Evolutionary conservation across 1,139 yeast genomes (phyloP).

Genomic region (Pichia sp.): DNA sequence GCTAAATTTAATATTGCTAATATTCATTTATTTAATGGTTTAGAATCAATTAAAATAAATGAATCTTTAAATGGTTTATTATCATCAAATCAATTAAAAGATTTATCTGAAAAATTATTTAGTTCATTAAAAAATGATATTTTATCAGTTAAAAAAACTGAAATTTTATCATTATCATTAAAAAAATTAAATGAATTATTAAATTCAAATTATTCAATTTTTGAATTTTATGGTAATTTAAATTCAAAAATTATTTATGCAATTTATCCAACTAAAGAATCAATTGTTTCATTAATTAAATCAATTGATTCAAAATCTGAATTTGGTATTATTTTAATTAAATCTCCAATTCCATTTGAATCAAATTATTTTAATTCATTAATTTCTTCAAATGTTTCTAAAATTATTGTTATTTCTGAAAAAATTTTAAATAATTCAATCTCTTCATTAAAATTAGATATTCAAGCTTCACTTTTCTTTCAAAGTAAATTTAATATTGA

Average conservation of each 20-base stretch:
- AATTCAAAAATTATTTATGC: slow-evolving; percentile 69
- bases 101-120: slow-evolving; percentile 37
- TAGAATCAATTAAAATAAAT: slow-evolving; percentile 55
- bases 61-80: slow-evolving; percentile 44
- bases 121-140: slow-evolving; percentile 26
- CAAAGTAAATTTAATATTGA: slow-evolving; percentile 35
- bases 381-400: slow-evolving; percentile 53
- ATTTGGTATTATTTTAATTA: slow-evolving; percentile 63
- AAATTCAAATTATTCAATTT: slow-evolving; percentile 55
- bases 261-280: slow-evolving; percentile 66
- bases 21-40: slow-evolving; percentile 75
- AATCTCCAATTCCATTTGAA: slow-evolving; percentile 77
- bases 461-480: slow-evolving; percentile 65
- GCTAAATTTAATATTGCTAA: slow-evolving; percentile 54
- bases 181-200: slow-evolving; percentile 45
- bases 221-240: slow-evolving; percentile 62
- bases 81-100: slow-evolving; percentile 40
- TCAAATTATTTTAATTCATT: slow-evolving; percentile 49
- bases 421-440: slow-evolving; percentile 40
- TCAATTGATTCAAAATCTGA: slow-evolving; percentile 36
- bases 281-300: slow-evolving; percentile 43
- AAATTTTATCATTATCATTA: slow-evolving; percentile 43
- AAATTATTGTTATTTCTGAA: slow-evolving; percentile 47
- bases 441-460: slow-evolving; percentile 57
- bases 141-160: slow-evolving; percentile 23